Evolutionary conservation across 1,284 basidiomycete species (phyloP), one percentile per base, ranked within the genome.

Genomic region (Malassezia globosa): DNA sequence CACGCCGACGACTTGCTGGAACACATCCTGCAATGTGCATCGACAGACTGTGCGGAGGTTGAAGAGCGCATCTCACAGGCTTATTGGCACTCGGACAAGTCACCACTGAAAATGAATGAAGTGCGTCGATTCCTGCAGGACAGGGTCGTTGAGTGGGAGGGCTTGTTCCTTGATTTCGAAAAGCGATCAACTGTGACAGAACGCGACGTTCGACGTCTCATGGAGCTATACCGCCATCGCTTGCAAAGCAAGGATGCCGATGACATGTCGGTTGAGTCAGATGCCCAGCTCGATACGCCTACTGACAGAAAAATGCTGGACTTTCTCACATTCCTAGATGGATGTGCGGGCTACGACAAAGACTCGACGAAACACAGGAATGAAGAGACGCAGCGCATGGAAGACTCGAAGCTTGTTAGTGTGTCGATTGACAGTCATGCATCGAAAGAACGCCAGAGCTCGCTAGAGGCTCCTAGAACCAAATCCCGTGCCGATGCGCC

Each of bases 91-190:
- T 55, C 59, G 16, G 54, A 56, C 5, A 85, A 81, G 14, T 87
- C 94, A 66, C 29, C 11, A 16, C 78, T 95, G 33, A 84, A 83
- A 38, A 77, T 96, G 51, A 96, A 92, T 60, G 80, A 82, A 51
- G 86, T 92, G 6, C 81, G 89, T 39, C 81, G 85, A 3, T 82
- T 82, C 49, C 78, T 90, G 35, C 90, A 95, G 73, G 87, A 94
- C 66, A 85, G 84, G 72, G 88, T 94, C 43, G 87, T 95, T n/a
- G 85, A 85, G 35, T 96, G 90, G 87, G 89, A 94, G 67, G 79
- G 80, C 50, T 84, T 87, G 63, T 87, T 89, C 64, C 82, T 69
- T 34, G 63, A 77, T 55, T 76, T 66, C 63, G 75, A 73, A 50
- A 63, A 64, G 43, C 61, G 64, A 26, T 56, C 53, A 46, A 60